Percentiles rank a stretch among this genome's conserved stretches.
phyloP scores from a whole-genome alignment of 2,329 filamentous ascomycete genomes.

The Tolypocladium pustulatum region DNA sequence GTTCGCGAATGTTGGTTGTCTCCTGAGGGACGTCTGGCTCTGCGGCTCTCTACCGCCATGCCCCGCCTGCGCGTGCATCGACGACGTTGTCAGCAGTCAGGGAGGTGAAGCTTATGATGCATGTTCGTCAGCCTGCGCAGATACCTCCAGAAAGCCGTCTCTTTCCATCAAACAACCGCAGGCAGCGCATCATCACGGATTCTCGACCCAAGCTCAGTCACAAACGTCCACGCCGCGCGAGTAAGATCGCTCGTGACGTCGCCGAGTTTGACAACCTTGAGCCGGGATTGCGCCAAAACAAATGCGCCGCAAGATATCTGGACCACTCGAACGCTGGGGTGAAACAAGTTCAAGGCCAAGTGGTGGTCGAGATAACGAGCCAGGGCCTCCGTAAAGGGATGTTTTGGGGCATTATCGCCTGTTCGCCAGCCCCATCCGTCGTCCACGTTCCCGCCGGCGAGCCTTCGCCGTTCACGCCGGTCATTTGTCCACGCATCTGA shows the following conservation, averaged over 20 bases:
- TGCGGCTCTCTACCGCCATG: too few species aligned
- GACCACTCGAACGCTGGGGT: slow-evolving; percentile 40
- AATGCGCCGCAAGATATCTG: slow-evolving; percentile 48
- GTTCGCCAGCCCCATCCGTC: slow-evolving; percentile 43
- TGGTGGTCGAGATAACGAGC: slow-evolving; percentile 40
- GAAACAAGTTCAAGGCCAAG: slow-evolving; percentile 43
- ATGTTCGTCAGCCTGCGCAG: too few species aligned
- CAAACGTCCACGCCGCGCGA: slow-evolving; percentile 26
- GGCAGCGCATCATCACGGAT: slow-evolving; percentile 13
- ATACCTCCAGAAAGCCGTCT: neutral
- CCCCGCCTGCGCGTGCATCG: too few species aligned
- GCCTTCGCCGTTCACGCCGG: slow-evolving; percentile 26
- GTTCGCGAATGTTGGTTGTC: neutral
- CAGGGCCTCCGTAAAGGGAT: slow-evolving; percentile 39
- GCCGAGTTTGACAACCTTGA: slow-evolving; percentile 33
- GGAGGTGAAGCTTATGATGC: too few species aligned
- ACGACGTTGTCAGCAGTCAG: too few species aligned
- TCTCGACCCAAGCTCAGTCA: slow-evolving; percentile 23
- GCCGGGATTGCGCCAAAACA: slow-evolving; percentile 37
- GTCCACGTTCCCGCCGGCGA: slow-evolving; percentile 36
- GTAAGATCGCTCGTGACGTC: slow-evolving; percentile 19
- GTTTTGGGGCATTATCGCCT: slow-evolving; percentile 8
- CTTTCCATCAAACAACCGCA: neutral
- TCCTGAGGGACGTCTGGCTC: too few species aligned
- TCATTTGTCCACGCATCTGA: slow-evolving; percentile 19